Conservation (phyloP, 305 asterid species). For the Fraxinus sp. region DNA sequence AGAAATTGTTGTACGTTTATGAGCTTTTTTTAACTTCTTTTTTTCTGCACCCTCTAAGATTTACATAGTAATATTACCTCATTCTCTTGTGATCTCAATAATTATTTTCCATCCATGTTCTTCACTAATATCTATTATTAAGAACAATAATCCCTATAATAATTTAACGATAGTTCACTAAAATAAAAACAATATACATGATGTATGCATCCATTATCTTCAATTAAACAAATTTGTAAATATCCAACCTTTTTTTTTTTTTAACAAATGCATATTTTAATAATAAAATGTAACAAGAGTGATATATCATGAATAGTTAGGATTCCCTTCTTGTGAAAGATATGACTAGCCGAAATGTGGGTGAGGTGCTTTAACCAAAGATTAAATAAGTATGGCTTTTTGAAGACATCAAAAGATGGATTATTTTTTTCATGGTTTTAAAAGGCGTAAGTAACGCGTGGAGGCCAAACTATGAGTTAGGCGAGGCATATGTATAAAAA, state of each 20-base stretch:
- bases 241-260: not conserved
- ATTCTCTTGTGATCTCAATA: not conserved
- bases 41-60: not conserved
- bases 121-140: not conserved
- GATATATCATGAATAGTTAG: not conserved
- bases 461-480: too few relatives aligned
- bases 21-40: not conserved
- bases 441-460: too few relatives aligned
- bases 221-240: not conserved
- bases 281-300: not conserved
- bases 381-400: not conserved
- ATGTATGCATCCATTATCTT: not conserved
- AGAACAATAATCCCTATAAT: not conserved
- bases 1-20: not conserved
- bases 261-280: not conserved
- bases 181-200: not conserved
- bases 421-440: not conserved
- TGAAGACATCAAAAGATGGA: slow-evolving; percentile 24
- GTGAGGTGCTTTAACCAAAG: not conserved
- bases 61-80: not conserved
- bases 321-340: not conserved
- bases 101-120: not conserved
- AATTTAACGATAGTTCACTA: not conserved
- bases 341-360: not conserved
- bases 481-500: too few relatives aligned